Base-by-base conservation (phyloP, 2,329 filamentous ascomycete species). In the Epichloe glyceriae region DNA sequence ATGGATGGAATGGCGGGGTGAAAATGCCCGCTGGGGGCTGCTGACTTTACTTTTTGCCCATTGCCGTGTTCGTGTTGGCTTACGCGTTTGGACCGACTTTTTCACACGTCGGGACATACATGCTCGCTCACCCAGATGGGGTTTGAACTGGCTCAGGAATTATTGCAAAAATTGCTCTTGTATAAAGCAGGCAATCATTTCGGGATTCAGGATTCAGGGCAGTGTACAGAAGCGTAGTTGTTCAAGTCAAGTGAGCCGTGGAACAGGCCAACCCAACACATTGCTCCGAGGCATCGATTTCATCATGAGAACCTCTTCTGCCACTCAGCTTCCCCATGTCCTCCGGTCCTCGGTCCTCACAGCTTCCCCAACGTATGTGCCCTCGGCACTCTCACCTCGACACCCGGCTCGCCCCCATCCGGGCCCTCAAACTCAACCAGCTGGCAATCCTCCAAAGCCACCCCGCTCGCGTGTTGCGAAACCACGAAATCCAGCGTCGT, bases 391-490 rank as follows among this genome's bases (percentile, higher is more conserved):
- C 56, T 50, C 63, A 72, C 62, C 62, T 63, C 61, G 14, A 65
- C 64, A 51, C 65, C 64, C 67, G 73, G 67, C 14, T 67, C 68
- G 69, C 69, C 64, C 5, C 64, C 51, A 2, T 56, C 58, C 19
- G 57, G 55, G 2, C 58, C 55, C 50, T 62, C 62, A 17, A 73
- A 62, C 4, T 65, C 70, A 17, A 87, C 80, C 67, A 95, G 83
- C 71, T 98, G 88, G 61, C 88, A 95, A 67, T 98, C 93, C 69
- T 97, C 91, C 1, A 76, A 70, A 0, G 70, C 78, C 12, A 93
- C 83, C 2, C 86, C 89, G 66, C 94, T 97, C 35, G 83, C 82
- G 70, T 86, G 93, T 70, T 97, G 91, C 57, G 86, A 79, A 2
- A 97, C 91, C 5, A 95, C 79, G 66, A 96, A 97, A 63, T 93